phyloP scores from a whole-genome alignment of 2,329 filamentous ascomycete species.

The Fusarium marasasianum region DNA sequence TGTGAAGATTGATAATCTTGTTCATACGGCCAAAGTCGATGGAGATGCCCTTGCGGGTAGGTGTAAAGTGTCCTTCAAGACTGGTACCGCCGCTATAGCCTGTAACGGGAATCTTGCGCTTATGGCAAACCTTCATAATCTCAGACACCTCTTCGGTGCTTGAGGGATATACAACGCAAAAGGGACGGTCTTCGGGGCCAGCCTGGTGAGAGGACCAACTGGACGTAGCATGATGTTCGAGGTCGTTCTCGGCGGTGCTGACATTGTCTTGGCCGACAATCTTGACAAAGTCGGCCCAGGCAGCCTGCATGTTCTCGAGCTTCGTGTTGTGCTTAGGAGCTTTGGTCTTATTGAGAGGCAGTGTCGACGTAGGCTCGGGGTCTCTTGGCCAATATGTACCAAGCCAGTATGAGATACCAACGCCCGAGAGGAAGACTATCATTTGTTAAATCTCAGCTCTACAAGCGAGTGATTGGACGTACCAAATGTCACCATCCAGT shows the following conservation, averaged over 20 bases:
- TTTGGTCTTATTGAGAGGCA: constrained; percentile 62
- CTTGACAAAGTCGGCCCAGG: constrained; percentile 74
- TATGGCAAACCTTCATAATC: constrained; percentile 89
- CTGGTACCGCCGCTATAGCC: constrained; percentile 89
- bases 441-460: neutral
- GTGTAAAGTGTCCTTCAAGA: constrained; percentile 87
- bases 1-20: constrained; percentile 79
- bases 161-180: constrained; percentile 79
- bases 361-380: constrained; percentile 64
- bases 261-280: constrained; percentile 73
- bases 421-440: constrained; percentile 62
- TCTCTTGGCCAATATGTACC: constrained; percentile 65
- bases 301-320: constrained; percentile 72
- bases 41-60: constrained; percentile 84
- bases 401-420: constrained; percentile 65
- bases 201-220: constrained; percentile 70
- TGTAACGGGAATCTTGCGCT: constrained; percentile 82
- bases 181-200: constrained; percentile 61
- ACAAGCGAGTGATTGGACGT: constrained; percentile 33
- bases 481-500: constrained; percentile 66
- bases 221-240: constrained; percentile 66
- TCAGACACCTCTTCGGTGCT: constrained; percentile 85
- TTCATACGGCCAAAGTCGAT: constrained; percentile 90
- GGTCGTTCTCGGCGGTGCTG: constrained; percentile 65
- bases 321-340: constrained; percentile 67